Conservation (phyloP, 1,284 basidiomycete genomes). For the Spongiforma sp. region DNA sequence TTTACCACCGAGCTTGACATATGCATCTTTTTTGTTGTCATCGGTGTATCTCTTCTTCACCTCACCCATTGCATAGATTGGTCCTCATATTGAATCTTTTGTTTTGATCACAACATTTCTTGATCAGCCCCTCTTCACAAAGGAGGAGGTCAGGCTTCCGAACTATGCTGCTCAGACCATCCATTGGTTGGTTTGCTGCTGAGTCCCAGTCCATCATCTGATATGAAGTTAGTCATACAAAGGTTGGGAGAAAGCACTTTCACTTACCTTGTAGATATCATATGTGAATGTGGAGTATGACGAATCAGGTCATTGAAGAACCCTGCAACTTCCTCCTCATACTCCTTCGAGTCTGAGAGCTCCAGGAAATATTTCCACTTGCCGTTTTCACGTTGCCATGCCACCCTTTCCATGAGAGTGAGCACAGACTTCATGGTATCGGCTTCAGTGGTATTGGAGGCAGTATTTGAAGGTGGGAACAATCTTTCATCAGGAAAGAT, state of each 20-base stretch:
- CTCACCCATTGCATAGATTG: not conserved
- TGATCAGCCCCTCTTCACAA: not conserved
- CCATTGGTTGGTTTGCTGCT: not conserved
- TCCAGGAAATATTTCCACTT: not conserved
- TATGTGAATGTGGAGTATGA: not conserved
- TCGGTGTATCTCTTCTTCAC: not conserved
- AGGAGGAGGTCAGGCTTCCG: not conserved
- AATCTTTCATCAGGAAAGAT: conserved; percentile 1
- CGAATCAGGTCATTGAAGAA: not conserved
- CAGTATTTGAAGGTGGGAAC: not conserved
- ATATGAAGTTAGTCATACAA: not conserved
- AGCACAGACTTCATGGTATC: not conserved
- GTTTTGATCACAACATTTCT: not conserved
- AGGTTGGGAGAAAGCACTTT: too few species aligned
- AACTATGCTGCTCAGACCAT: not conserved
- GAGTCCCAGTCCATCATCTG: not conserved
- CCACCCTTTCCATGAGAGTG: not conserved
- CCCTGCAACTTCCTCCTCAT: not conserved
- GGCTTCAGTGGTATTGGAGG: not conserved
- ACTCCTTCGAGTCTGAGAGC: not conserved
- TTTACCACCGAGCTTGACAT: not conserved
- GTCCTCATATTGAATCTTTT: not conserved
- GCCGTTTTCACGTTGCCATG: not conserved
- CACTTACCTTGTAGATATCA: not conserved
- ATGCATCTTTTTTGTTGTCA: not conserved